Conservation (phyloP, 352 stramenopile genomes). For the Globisporangium heterothallicum region DNA sequence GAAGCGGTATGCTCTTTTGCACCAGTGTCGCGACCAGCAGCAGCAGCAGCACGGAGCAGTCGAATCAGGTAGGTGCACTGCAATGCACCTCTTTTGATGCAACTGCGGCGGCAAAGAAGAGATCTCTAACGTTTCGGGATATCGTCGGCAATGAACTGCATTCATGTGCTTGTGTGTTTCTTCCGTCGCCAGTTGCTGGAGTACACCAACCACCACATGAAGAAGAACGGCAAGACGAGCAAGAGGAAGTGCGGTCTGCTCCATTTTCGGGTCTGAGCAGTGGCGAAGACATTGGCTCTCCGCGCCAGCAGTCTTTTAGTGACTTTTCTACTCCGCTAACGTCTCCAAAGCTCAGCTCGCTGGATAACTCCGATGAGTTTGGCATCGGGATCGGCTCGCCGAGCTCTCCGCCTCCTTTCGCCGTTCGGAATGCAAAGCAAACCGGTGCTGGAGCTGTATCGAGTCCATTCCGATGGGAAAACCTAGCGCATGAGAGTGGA, state of each 20-base stretch:
- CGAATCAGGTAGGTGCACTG: background rate
- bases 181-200: background rate
- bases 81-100: too few species aligned
- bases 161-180: too few species aligned
- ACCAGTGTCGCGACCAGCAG: constrained; percentile 16
- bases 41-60: background rate
- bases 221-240: constrained; percentile 10
- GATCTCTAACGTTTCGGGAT: too few species aligned
- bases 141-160: too few species aligned
- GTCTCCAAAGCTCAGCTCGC: constrained; percentile 49
- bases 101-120: too few species aligned
- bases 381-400: constrained; percentile 33
- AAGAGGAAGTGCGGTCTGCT: constrained; percentile 15
- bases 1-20: constrained; percentile 72
- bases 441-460: constrained; percentile 5
- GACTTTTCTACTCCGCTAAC: constrained; percentile 56
- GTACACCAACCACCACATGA: background rate
- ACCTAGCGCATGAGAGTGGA: constrained; percentile 48
- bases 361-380: constrained; percentile 58
- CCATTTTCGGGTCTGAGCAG: constrained; percentile 35
- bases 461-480: constrained; percentile 70
- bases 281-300: constrained; percentile 36
- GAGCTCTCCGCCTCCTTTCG: constrained; percentile 66
- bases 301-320: constrained; percentile 25
- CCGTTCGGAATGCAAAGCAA: constrained; percentile 19